Evolutionary conservation across 805 yeast genomes (phyloP).

Genomic region (Candida ficus): DNA sequence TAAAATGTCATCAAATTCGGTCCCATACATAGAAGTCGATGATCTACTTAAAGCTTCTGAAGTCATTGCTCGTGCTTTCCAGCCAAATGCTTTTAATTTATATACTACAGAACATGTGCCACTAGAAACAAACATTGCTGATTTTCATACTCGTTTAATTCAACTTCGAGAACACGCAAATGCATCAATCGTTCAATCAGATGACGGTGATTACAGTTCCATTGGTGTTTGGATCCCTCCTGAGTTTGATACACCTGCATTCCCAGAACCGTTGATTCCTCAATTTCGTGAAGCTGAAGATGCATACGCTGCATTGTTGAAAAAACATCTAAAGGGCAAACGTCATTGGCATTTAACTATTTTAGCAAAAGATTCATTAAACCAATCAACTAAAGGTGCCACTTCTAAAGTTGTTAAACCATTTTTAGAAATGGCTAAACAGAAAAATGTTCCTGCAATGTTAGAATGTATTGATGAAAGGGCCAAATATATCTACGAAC

Average conservation of each 20-base stretch:
- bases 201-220: conserved; percentile 8
- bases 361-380: conserved; percentile 9
- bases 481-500: conserved; percentile 11
- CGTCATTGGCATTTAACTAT: conserved; percentile 10
- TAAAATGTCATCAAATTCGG: too few relatives aligned
- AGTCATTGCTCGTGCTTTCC: conserved; percentile 18
- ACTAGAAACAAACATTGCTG: conserved; percentile 13
- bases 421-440: conserved; percentile 5
- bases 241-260: background rate
- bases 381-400: conserved; percentile 7
- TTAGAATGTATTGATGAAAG: conserved; percentile 12
- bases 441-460: conserved; percentile 9
- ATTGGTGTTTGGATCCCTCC: conserved; percentile 23
- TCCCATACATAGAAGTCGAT: too few relatives aligned
- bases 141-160: conserved; percentile 12
- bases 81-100: conserved; percentile 15
- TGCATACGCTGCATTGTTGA: background rate
- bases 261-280: conserved; percentile 6
- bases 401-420: conserved; percentile 11
- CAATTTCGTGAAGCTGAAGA: conserved; percentile 7
- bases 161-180: conserved; percentile 11
- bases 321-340: conserved; percentile 3
- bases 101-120: conserved; percentile 12
- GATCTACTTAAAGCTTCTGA: conserved; percentile 14
- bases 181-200: conserved; percentile 12